Evolutionary conservation across 768 basidiomycete species (phyloP).

Genomic region (Tylopilus intermedius): DNA sequence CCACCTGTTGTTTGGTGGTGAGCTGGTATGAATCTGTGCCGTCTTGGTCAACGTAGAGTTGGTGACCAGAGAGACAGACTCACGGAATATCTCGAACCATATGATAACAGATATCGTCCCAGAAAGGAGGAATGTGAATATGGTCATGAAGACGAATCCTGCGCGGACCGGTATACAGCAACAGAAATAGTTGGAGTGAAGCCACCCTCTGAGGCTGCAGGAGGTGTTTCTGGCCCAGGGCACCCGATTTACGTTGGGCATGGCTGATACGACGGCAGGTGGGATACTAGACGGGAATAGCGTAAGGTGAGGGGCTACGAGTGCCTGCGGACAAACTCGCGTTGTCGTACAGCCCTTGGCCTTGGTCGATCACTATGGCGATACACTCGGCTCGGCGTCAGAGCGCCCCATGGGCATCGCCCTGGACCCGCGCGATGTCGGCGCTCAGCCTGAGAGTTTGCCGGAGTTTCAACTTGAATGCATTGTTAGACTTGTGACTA

Average conservation of each 20-base stretch:
- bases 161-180: constrained; percentile 59
- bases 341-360: not conserved
- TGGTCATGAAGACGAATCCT: constrained; percentile 53
- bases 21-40: constrained; percentile 32
- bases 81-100: constrained; percentile 62
- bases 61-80: constrained; percentile 20
- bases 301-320: not conserved
- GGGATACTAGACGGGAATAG: not conserved
- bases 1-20: constrained; percentile 31
- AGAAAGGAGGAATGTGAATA: constrained; percentile 50
- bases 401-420: not conserved
- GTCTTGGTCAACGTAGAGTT: not conserved
- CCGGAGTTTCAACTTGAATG: constrained; percentile 19
- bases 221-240: constrained; percentile 29
- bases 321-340: not conserved
- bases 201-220: constrained; percentile 39
- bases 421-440: no score
- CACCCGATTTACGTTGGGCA: constrained; percentile 2
- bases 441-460: not conserved
- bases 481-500: no score
- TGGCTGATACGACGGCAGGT: not conserved
- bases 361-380: not conserved
- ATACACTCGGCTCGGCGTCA: not conserved
- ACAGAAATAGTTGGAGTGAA: constrained; percentile 53
- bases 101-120: constrained; percentile 49